Evolutionary conservation across 768 basidiomycete genomes (phyloP).

Genomic region (Termitomyces sp.): DNA sequence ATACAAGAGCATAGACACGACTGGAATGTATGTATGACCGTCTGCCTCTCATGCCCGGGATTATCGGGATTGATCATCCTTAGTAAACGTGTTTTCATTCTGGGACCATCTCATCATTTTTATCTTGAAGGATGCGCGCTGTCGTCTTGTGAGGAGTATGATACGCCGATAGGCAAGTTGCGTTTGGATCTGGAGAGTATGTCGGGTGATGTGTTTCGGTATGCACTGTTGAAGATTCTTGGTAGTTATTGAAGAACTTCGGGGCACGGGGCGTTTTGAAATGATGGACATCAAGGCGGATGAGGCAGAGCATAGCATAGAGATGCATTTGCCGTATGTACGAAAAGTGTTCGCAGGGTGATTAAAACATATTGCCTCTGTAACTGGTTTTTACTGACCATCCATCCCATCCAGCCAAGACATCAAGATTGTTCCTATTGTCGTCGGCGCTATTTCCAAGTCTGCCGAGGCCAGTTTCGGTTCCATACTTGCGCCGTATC

Average conservation of each 20-base stretch:
- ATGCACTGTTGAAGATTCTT: not conserved
- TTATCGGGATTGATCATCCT: constrained; percentile 1
- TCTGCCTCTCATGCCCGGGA: constrained; percentile 6
- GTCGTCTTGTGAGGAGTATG: constrained; percentile 72
- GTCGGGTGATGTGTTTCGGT: constrained; percentile 21
- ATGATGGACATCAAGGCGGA: constrained; percentile 66
- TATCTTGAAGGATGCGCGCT: constrained; percentile 87
- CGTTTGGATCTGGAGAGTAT: constrained; percentile 77
- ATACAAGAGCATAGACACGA: constrained; percentile 82
- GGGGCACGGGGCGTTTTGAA: constrained; percentile 64
- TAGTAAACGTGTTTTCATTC: constrained; percentile 90
- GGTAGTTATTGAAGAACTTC: constrained; percentile 66
- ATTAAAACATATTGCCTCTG: constrained; percentile 10
- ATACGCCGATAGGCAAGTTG: constrained; percentile 82
- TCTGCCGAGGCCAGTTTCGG: constrained; percentile 64
- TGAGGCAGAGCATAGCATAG: constrained; percentile 94
- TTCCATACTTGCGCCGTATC: constrained; percentile 72
- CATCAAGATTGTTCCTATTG: constrained; percentile 82
- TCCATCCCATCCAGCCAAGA: constrained; percentile 46
- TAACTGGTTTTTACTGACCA: not conserved
- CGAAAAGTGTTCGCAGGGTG: constrained; percentile 83
- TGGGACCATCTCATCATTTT: constrained; percentile 94
- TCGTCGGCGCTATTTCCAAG: constrained; percentile 77
- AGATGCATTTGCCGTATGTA: constrained; percentile 95
- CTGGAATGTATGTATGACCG: constrained; percentile 61